Percentiles rank a stretch among this genome's conserved stretches.
Evolutionary conservation across 805 yeast species (phyloP).

Genomic region (Wickerhamomyces silvicola): DNA sequence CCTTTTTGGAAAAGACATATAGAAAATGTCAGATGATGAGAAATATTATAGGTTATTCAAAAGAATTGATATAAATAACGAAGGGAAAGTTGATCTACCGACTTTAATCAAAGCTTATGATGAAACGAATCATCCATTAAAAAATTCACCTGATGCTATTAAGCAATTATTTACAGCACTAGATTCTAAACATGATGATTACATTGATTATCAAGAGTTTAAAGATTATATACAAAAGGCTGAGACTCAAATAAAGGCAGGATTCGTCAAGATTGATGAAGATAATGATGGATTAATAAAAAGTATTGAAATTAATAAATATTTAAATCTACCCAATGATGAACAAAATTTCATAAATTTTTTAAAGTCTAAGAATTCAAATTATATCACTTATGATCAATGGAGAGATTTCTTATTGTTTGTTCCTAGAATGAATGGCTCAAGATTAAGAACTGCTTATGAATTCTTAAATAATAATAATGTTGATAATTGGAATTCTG

Average conservation of each 20-base stretch:
- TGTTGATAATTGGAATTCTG: slow-evolving; percentile 77
- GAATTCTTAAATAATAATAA: slow-evolving; percentile 68
- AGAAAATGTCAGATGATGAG: slow-evolving; percentile 2
- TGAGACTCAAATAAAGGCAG: slow-evolving; percentile 62
- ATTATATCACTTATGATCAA: slow-evolving; percentile 74
- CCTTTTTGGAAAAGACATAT: neutral
- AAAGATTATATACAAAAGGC: slow-evolving; percentile 57
- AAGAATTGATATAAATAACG: slow-evolving; percentile 34
- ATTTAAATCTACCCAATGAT: slow-evolving; percentile 53
- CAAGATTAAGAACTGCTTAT: slow-evolving; percentile 76
- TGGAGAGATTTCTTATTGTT: slow-evolving; percentile 78
- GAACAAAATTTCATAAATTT: slow-evolving; percentile 52
- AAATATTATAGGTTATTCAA: slow-evolving; percentile 29
- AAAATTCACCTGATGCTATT: slow-evolving; percentile 53
- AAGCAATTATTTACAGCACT: slow-evolving; percentile 50
- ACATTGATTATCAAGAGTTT: slow-evolving; percentile 61
- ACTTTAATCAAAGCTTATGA: slow-evolving; percentile 33
- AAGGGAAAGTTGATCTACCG: slow-evolving; percentile 31
- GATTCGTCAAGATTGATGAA: slow-evolving; percentile 61
- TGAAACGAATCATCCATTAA: slow-evolving; percentile 53
- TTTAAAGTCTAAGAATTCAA: slow-evolving; percentile 39
- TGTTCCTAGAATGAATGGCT: slow-evolving; percentile 75
- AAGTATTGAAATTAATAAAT: slow-evolving; percentile 58
- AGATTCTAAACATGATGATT: slow-evolving; percentile 49
- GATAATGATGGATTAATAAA: slow-evolving; percentile 70